Evolutionary conservation across 495 filamentous ascomycete genomes (phyloP), one percentile per base, ranked within the genome.

Genomic region (Talaromyces wortmannii): DNA sequence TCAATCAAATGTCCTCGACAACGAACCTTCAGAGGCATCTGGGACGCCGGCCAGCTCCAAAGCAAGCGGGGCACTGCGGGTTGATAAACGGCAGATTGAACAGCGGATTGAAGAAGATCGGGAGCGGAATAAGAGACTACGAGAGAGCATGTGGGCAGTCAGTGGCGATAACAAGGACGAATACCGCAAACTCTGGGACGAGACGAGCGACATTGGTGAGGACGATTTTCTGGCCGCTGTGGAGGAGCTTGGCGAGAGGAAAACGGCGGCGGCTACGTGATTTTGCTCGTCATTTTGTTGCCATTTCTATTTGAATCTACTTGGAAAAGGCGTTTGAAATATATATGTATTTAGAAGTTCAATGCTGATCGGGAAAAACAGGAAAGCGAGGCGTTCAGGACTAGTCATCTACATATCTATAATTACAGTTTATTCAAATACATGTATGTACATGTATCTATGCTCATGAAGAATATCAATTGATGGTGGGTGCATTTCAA

Each of bases 31-130:
- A 32, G 68, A 72, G 30, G 68, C 69, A 29, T 63, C 63, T 15
- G 61, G 50, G 4, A 69, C 70, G 7, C 66, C 67, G 5, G 44
- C 36, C 1, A 64, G 67, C 44, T 50, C 59, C 5, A 71, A 68
- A 57, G 56, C 63, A 3, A 69, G 68, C 53, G 68, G 69, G 43
- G 48, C 55, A 7, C 61, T 75, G 46, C 79, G 82, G 53, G 74
- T 91, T 11, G 91, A 97, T 63, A 92, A 91, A 67, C 81, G 85
- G 53, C 85, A 92, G 74, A 88, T 96, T 36, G 91, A 97, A 71
- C 92, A 97, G 74, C 72, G 94, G 50, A 97, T 98, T 58, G 95
- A 98, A 59, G 94, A 98, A 65, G 94, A 98, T 70, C 78, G 94
- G 7, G 95, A 98, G 67, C 78, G 94, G 43, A 95, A 97, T 70